phyloP scores from a whole-genome alignment of 345 rosid species.

The Syzygium aqueum region DNA sequence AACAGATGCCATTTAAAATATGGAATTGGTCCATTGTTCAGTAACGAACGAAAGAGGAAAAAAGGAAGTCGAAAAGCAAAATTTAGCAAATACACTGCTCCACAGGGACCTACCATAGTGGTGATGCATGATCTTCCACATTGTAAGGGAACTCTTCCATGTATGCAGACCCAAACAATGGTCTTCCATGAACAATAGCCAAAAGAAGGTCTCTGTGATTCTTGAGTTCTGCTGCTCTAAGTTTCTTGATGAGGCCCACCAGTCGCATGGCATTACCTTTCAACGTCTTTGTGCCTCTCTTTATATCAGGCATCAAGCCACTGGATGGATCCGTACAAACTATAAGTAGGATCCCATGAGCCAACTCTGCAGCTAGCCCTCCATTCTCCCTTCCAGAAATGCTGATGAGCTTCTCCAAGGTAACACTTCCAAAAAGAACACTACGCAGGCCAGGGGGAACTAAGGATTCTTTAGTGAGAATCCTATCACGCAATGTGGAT shows the following conservation, averaged over 20 bases:
- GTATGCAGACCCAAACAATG: slow-evolving; percentile 63
- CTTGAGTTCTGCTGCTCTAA: slow-evolving; percentile 54
- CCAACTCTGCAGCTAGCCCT: slow-evolving; percentile 48
- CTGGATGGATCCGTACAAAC: slow-evolving; percentile 82
- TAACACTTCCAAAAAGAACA: slow-evolving; percentile 78
- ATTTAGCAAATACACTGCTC: not conserved
- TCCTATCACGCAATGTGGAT: slow-evolving; percentile 49
- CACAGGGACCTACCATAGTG: slow-evolving; percentile 61
- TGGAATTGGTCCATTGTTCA: not conserved
- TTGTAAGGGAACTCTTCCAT: slow-evolving; percentile 81
- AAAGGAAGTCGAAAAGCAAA: slow-evolving; percentile 4
- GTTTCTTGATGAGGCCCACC: slow-evolving; percentile 72
- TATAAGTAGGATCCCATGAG: slow-evolving; percentile 50
- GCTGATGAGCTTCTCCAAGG: slow-evolving; percentile 59
- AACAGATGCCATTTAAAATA: slow-evolving; percentile 25
- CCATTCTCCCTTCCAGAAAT: slow-evolving; percentile 60
- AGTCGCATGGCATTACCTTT: slow-evolving; percentile 70
- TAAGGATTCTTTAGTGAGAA: slow-evolving; percentile 64
- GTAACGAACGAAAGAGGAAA: slow-evolving; percentile 1
- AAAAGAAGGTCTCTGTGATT: slow-evolving; percentile 80
- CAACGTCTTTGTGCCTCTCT: slow-evolving; percentile 40
- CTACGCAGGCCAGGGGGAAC: slow-evolving; percentile 77
- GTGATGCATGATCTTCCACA: slow-evolving; percentile 72
- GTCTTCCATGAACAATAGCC: slow-evolving; percentile 60
- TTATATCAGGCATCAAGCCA: slow-evolving; percentile 79